A percentile compares a stretch with the other conserved stretches of the same genome.
These are phyloP conservation scores for Piper longum DNA, from an alignment of 164 flowering plant species.

Conservation along the genomic window DNA sequence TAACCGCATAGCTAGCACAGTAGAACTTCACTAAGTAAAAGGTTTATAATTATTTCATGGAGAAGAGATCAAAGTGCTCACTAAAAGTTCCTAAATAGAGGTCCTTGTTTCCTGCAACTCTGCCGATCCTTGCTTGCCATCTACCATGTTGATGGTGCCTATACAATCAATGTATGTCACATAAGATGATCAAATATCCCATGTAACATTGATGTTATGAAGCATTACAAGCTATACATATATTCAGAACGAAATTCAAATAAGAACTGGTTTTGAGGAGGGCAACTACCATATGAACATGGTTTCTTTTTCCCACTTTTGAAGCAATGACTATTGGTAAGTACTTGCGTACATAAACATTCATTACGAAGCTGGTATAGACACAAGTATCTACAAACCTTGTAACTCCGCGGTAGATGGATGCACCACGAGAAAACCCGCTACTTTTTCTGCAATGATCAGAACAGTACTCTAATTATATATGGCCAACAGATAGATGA, in stretches of 20 bases:
- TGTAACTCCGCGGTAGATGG: slow-evolving; percentile 91
- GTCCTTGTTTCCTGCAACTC: slow-evolving; percentile 91
- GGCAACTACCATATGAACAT: too few relatives aligned
- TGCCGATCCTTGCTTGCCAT: slow-evolving; percentile 93
- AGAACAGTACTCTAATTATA: too few relatives aligned
- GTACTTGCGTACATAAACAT: neutral
- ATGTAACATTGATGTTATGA: too few relatives aligned
- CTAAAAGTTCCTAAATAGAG: slow-evolving; percentile 92
- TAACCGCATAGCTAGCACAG: too few relatives aligned
- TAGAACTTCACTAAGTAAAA: too few relatives aligned
- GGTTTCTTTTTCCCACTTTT: too few relatives aligned
- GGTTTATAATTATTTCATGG: neutral
- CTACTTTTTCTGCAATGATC: slow-evolving; percentile 69
- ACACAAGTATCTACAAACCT: slow-evolving; percentile 28
- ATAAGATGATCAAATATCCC: too few relatives aligned
- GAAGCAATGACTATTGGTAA: neutral
- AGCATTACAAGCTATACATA: too few relatives aligned
- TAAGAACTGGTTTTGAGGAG: too few relatives aligned
- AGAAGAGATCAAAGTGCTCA: slow-evolving; percentile 17
- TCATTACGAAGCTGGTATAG: neutral
- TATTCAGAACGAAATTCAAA: too few relatives aligned
- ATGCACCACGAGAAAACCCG: slow-evolving; percentile 93
- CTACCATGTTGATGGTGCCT: slow-evolving; percentile 95
- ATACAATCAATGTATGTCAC: too few relatives aligned
- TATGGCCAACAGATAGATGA: too few relatives aligned